Percentiles rank a stretch among this genome's conserved stretches.
Evolutionary conservation across 106 monocot genomes (phyloP).

Genomic region (Acorus calamus): DNA sequence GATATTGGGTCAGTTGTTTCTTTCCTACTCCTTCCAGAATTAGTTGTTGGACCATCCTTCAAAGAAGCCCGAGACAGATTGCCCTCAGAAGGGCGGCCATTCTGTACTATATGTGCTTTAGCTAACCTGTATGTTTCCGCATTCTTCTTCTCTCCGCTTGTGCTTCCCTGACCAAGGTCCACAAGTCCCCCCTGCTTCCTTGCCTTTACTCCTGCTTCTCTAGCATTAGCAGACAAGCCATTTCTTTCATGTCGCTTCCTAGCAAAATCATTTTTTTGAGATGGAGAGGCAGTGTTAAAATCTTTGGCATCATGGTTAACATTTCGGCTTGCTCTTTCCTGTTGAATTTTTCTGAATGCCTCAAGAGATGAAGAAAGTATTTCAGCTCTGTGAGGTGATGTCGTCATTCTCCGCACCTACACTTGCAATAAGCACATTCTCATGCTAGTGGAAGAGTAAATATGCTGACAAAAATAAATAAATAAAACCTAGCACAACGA

Average conservation of each 20-base stretch:
- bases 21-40: slow-evolving; percentile 24
- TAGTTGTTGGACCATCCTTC: background rate
- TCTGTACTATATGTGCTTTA: slow-evolving; percentile 9
- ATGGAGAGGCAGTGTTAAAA: slow-evolving; percentile 9
- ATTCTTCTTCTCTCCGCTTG: slow-evolving; percentile 21
- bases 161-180: slow-evolving; percentile 16
- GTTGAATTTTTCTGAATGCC: slow-evolving; percentile 88
- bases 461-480: no score
- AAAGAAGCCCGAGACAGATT: background rate
- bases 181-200: slow-evolving; percentile 16
- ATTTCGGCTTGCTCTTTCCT: slow-evolving; percentile 40
- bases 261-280: slow-evolving; percentile 3
- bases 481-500: no score
- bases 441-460: no score
- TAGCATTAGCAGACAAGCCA: slow-evolving; percentile 9
- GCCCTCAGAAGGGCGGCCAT: slow-evolving; percentile 2
- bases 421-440: background rate
- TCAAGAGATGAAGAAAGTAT: slow-evolving; percentile 97
- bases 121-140: slow-evolving; percentile 13
- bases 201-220: slow-evolving; percentile 11
- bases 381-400: slow-evolving; percentile 83
- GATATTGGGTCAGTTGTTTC: slow-evolving; percentile 37
- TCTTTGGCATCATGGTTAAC: slow-evolving; percentile 25
- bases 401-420: slow-evolving; percentile 93
- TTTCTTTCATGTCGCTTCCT: slow-evolving; percentile 7